Evolutionary conservation across 1,284 basidiomycete genomes (phyloP).

Genomic region (Serendipita sp.): DNA sequence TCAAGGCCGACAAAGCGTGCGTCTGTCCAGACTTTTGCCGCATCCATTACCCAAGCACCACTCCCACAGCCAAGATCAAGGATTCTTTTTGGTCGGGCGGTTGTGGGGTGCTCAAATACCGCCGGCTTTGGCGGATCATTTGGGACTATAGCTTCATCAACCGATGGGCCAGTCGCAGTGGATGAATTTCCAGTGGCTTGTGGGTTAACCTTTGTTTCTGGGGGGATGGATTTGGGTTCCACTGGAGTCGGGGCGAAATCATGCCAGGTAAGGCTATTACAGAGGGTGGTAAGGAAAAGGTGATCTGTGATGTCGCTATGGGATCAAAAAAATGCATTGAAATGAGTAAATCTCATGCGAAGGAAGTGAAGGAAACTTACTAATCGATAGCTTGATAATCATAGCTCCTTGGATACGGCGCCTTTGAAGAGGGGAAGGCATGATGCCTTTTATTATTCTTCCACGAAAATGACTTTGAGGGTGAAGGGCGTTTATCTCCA

Average conservation of each 20-base stretch:
- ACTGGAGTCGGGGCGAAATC: constrained; percentile 40
- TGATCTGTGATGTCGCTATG: constrained; percentile 56
- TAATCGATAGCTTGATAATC: constrained; percentile 44
- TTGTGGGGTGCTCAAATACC: constrained; percentile 10
- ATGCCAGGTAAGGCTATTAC: constrained; percentile 46
- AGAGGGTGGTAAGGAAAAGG: constrained; percentile 35
- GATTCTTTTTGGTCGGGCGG: constrained; percentile 19
- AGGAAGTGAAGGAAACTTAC: constrained; percentile 27
- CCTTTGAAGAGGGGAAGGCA: constrained; percentile 25
- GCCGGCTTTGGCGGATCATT: constrained; percentile 9
- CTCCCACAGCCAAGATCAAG: constrained; percentile 57
- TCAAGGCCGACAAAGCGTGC: constrained; percentile 54
- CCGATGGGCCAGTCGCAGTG: neutral
- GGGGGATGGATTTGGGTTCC: constrained; percentile 17
- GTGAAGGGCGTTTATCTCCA: neutral
- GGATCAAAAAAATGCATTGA: constrained; percentile 10
- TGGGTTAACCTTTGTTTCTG: neutral
- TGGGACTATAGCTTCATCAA: neutral
- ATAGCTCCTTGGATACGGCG: constrained; percentile 53
- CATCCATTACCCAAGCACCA: constrained; percentile 51
- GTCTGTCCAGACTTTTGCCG: constrained; percentile 41
- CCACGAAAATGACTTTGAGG: neutral
- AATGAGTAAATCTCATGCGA: constrained; percentile 13
- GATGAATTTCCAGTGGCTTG: neutral
- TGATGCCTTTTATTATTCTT: constrained; percentile 2